Conservation (phyloP, 108 stramenopile genomes). For the Skeletonema tropicum region DNA sequence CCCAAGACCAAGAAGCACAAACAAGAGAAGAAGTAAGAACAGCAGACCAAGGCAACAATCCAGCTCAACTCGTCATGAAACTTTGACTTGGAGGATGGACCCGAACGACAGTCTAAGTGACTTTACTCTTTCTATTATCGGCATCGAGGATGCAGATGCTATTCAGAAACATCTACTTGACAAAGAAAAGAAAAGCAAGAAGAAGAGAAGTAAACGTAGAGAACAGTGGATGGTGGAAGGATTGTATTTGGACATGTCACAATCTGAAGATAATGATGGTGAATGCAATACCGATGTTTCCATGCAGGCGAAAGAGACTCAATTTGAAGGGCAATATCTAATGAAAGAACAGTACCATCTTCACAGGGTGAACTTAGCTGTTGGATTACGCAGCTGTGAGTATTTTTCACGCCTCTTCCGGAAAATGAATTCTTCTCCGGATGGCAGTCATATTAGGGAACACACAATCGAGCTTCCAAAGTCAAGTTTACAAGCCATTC, state of each 20-base stretch:
- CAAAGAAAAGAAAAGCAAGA: conserved; percentile 2
- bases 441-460: conserved; percentile 3
- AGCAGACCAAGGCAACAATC: background rate
- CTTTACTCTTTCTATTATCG: conserved; percentile 50
- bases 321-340: background rate
- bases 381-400: conserved; percentile 60
- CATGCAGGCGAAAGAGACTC: background rate
- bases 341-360: conserved; percentile 46
- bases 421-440: background rate
- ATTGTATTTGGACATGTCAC: conserved; percentile 41
- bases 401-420: conserved; percentile 51
- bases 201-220: conserved; percentile 16
- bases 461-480: conserved; percentile 40
- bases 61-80: background rate
- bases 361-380: conserved; percentile 56
- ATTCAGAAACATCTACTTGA: conserved; percentile 11
- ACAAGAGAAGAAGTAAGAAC: background rate
- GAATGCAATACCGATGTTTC: conserved; percentile 1
- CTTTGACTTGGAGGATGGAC: conserved; percentile 58
- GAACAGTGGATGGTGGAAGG: conserved; percentile 48
- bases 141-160: conserved; percentile 44
- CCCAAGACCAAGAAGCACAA: conserved; percentile 34
- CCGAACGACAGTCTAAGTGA: conserved; percentile 58
- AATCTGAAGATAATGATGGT: conserved; percentile 25
- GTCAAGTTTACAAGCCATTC: conserved; percentile 32